phyloP scores from a whole-genome alignment of 805 yeast species.

The Tetrapisispora namnaoensis region DNA sequence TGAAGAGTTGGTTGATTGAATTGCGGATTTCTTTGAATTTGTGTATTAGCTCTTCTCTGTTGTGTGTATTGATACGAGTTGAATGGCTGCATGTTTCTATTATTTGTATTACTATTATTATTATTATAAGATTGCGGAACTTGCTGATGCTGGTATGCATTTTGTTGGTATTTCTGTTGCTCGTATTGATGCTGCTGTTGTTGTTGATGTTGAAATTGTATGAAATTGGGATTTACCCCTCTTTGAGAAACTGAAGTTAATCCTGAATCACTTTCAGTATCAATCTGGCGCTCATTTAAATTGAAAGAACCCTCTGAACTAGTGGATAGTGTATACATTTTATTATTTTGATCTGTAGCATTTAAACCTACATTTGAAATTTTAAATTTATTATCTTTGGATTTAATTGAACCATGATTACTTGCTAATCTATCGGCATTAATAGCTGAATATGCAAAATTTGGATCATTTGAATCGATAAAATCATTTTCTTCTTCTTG shows the following conservation, averaged over 20 bases:
- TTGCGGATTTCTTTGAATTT: slow-evolving; percentile 14
- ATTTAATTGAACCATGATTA: background rate
- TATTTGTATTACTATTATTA: background rate
- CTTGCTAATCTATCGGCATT: slow-evolving; percentile 7
- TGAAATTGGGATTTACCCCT: slow-evolving; percentile 54
- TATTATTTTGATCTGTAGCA: background rate
- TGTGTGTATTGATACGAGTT: background rate
- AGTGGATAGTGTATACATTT: background rate
- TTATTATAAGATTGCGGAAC: slow-evolving; percentile 2
- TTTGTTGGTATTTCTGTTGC: slow-evolving; percentile 7
- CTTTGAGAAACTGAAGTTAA: slow-evolving; percentile 75
- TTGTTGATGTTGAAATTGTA: slow-evolving; percentile 11
- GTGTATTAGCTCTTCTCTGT: background rate
- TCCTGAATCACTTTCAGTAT: slow-evolving; percentile 40
- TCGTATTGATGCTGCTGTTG: slow-evolving; percentile 10
- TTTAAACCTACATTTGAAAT: background rate
- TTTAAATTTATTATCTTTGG: background rate
- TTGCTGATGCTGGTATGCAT: background rate
- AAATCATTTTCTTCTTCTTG: slow-evolving; percentile 4
- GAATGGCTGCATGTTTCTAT: background rate
- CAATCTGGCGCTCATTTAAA: background rate
- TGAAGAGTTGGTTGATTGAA: slow-evolving; percentile 9
- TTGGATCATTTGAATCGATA: slow-evolving; percentile 2
- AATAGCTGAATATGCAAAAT: slow-evolving; percentile 18
- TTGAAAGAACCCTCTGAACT: slow-evolving; percentile 2